Evolutionary conservation across 345 rosid genomes (phyloP).

Genomic region (Euclidium syriacum): DNA sequence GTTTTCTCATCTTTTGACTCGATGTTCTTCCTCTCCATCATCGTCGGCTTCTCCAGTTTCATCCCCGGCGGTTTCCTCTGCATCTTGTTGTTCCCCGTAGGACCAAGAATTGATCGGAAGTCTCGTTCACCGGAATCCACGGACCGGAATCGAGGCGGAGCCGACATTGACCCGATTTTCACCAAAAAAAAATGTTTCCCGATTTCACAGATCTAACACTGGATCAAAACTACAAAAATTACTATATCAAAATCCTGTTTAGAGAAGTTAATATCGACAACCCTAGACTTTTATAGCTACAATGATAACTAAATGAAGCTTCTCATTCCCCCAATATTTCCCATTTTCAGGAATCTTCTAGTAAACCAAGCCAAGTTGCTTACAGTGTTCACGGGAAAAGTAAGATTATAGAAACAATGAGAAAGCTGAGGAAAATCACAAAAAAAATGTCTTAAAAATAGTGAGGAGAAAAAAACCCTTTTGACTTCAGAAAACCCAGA

Average conservation of each 20-base stretch:
- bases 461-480: background rate
- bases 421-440: background rate
- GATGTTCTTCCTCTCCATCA: constrained; percentile 10
- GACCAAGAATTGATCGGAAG: constrained; percentile 47
- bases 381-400: constrained; percentile 20
- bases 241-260: background rate
- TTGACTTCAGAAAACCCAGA: constrained; percentile 28
- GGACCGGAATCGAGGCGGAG: constrained; percentile 51
- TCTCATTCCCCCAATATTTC: background rate
- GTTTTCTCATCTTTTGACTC: constrained; percentile 37
- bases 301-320: constrained; percentile 7
- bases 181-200: background rate
- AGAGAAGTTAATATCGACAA: background rate
- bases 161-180: constrained; percentile 44
- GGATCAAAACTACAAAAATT: background rate
- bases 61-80: constrained; percentile 36
- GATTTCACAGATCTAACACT: constrained; percentile 25
- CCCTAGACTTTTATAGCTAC: constrained; percentile 15
- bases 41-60: constrained; percentile 36
- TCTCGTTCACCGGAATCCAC: constrained; percentile 42
- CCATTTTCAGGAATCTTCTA: constrained; percentile 11
- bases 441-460: constrained; percentile 8
- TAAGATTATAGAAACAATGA: background rate
- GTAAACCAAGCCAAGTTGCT: constrained; percentile 9
- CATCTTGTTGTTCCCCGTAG: constrained; percentile 60